A percentile compares a stretch with the other conserved stretches of the same genome.
These are phyloP conservation scores for Apocynum venetum DNA, from an alignment of 257 asterid genomes.

Conservation along the genomic window DNA sequence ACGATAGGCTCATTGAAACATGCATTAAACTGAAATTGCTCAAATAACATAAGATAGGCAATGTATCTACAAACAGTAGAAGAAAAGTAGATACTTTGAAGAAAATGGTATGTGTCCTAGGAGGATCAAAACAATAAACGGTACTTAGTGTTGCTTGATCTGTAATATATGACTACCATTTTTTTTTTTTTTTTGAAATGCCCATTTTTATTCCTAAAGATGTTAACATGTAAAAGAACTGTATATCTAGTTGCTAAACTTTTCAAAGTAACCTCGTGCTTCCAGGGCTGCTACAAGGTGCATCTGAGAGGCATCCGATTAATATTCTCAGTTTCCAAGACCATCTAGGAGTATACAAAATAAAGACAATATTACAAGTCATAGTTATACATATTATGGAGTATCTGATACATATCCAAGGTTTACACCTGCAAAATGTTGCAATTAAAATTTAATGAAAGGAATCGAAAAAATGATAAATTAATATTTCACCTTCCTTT, in stretches of 20 bases:
- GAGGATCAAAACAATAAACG: not conserved
- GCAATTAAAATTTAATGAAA: not conserved
- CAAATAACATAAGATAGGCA: not conserved
- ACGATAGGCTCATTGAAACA: not conserved
- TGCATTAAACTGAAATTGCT: not conserved
- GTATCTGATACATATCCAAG: not conserved
- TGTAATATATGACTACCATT: not conserved
- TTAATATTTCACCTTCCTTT: not conserved
- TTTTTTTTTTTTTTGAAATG: not conserved
- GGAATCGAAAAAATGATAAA: no score
- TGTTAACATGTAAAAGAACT: not conserved
- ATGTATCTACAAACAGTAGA: not conserved
- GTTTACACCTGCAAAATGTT: not conserved
- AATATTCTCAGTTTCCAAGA: not conserved
- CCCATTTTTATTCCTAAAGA: not conserved
- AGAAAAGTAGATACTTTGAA: not conserved
- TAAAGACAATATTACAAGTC: not conserved
- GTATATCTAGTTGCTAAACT: no score
- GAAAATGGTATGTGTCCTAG: not conserved
- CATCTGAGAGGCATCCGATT: not conserved
- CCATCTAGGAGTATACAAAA: not conserved
- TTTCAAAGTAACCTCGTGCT: not conserved
- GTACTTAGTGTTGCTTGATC: not conserved
- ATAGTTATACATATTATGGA: not conserved
- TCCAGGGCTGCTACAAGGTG: not conserved